A percentile compares a stretch with the other conserved stretches of the same genome.
These are phyloP conservation scores for Mycoemilia scoparia DNA, from an alignment of 192 early-diverging fungal genomes.

Conservation along the genomic window DNA sequence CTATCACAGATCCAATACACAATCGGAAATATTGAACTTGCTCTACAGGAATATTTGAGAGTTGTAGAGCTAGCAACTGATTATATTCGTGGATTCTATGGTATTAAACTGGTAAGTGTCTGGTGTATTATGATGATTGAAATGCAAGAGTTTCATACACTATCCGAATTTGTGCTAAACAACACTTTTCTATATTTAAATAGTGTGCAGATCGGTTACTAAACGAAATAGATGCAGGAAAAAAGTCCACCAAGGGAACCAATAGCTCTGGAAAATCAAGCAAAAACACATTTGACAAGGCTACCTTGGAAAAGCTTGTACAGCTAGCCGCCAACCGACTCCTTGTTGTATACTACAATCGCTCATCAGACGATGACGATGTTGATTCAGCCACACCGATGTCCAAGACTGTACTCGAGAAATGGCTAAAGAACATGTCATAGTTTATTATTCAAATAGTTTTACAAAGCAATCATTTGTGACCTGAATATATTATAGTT, in stretches of 20 bases:
- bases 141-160: background rate
- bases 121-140: background rate
- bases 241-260: conserved; percentile 5
- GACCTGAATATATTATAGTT: no score
- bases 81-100: conserved; percentile 75
- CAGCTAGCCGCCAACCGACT: conserved; percentile 26
- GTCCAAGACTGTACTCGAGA: conserved; percentile 8
- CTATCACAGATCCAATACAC: conserved; percentile 66
- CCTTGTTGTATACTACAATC: conserved; percentile 6
- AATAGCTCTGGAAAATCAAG: conserved; percentile 2
- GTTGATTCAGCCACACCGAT: conserved; percentile 4
- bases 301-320: conserved; percentile 16
- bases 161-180: background rate
- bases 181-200: no score
- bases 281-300: conserved; percentile 11
- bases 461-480: background rate
- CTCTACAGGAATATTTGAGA: conserved; percentile 77
- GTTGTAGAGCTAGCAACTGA: conserved; percentile 73
- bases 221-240: conserved; percentile 1
- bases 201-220: conserved; percentile 20
- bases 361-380: no score
- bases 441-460: background rate
- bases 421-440: conserved; percentile 10
- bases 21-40: conserved; percentile 40
- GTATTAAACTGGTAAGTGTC: conserved; percentile 43